These are phyloP conservation scores for Flaveria linearis DNA, from an alignment of 129 eudicot genomes.

Conservation along the genomic window DNA sequence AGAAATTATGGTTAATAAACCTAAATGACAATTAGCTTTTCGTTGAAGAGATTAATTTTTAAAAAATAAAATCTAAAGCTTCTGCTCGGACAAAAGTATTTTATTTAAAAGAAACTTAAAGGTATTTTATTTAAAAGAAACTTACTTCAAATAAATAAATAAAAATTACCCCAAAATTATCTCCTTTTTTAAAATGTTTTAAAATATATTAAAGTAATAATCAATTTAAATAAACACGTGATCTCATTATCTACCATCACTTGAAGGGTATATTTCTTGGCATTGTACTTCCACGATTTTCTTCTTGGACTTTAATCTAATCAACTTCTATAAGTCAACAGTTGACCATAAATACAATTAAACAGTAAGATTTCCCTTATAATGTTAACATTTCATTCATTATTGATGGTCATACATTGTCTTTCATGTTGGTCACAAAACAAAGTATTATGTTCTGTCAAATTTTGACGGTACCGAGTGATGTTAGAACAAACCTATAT, in stretches of 20 bases:
- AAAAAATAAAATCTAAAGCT: no score
- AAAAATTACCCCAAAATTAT: no score
- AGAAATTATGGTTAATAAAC: no score
- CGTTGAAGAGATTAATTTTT: no score
- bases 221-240: no score
- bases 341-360: neutral
- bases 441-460: neutral
- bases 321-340: neutral
- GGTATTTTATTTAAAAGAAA: no score
- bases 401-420: neutral
- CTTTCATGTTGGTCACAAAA: slow-evolving; percentile 9
- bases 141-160: no score
- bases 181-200: no score
- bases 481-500: neutral
- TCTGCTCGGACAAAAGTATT: no score
- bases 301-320: neutral
- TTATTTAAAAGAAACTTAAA: no score
- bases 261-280: neutral
- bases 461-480: neutral
- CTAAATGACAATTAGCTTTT: no score
- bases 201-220: no score
- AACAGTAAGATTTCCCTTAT: neutral
- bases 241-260: neutral
- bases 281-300: neutral
- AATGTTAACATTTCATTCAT: neutral